phyloP scores from a whole-genome alignment of 2,329 filamentous ascomycete genomes.

The Triangularia setosa region DNA sequence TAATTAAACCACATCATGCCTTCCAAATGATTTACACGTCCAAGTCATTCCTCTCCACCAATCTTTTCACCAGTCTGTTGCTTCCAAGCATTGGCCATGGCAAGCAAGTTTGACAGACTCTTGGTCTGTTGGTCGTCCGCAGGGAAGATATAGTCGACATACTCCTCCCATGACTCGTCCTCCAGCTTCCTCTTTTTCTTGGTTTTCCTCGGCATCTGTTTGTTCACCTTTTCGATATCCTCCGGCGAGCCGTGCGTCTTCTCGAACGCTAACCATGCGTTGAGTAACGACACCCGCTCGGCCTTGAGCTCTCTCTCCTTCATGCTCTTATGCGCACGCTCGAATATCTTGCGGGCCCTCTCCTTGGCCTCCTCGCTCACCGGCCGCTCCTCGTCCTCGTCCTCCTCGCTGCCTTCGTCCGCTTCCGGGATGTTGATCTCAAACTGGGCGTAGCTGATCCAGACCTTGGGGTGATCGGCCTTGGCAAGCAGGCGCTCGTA shows the following conservation, averaged over 20 bases:
- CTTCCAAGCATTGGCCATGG: constrained; percentile 87
- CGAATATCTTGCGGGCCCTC: constrained; percentile 78
- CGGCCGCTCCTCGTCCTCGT: constrained; percentile 60
- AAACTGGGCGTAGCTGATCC: constrained; percentile 98
- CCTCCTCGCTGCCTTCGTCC: constrained; percentile 53
- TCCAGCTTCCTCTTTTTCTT: constrained; percentile 91
- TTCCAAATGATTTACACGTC: not conserved
- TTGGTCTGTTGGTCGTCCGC: constrained; percentile 85
- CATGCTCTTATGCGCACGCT: constrained; percentile 79
- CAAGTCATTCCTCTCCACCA: constrained; percentile 11
- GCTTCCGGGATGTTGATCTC: constrained; percentile 87
- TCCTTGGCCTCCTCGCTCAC: constrained; percentile 80
- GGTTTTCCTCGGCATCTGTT: constrained; percentile 87
- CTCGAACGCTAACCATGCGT: constrained; percentile 91
- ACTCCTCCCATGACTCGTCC: constrained; percentile 93
- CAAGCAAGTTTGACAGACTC: constrained; percentile 77
- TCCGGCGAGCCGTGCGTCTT: constrained; percentile 71
- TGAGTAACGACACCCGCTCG: constrained; percentile 87
- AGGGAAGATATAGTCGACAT: constrained; percentile 95
- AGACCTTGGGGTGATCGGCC: constrained; percentile 99
- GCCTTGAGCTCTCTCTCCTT: constrained; percentile 88
- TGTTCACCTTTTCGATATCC: constrained; percentile 78
- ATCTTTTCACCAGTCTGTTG: constrained; percentile 51
- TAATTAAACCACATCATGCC: not conserved
- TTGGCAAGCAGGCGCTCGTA: constrained; percentile 91